Percentiles rank a stretch among this genome's conserved stretches.
These are phyloP conservation scores for Mycena metata DNA, from an alignment of 768 basidiomycete species.

Conservation along the genomic window DNA sequence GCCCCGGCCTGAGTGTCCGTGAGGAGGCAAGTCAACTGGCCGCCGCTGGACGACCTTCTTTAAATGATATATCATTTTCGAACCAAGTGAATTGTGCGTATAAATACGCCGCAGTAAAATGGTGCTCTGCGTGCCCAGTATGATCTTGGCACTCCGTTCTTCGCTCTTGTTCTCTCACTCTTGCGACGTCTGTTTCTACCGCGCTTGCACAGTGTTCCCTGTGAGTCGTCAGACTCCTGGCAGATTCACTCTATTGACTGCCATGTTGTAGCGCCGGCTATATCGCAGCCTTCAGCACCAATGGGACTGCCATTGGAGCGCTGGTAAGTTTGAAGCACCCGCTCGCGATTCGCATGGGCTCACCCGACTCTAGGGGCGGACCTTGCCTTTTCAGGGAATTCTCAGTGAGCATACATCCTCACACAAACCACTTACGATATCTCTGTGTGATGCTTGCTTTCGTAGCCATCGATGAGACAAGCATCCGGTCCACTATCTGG, in stretches of 20 bases:
- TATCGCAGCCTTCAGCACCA: slow-evolving; percentile 18
- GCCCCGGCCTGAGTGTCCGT: no score
- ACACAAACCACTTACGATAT: slow-evolving; percentile 3
- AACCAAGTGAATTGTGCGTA: neutral
- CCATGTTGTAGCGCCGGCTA: slow-evolving; percentile 16
- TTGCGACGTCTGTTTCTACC: slow-evolving; percentile 10
- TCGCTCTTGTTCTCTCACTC: slow-evolving; percentile 15
- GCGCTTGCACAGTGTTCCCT: slow-evolving; percentile 21
- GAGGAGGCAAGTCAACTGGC: no score
- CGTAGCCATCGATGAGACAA: slow-evolving; percentile 13
- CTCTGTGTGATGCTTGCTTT: neutral
- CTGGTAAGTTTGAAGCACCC: slow-evolving; percentile 11
- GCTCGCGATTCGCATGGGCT: slow-evolving; percentile 10
- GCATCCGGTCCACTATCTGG: slow-evolving; percentile 9
- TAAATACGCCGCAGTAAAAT: slow-evolving; percentile 3
- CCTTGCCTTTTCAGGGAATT: slow-evolving; percentile 16
- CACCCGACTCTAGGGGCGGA: slow-evolving; percentile 14
- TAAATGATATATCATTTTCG: slow-evolving; percentile 14
- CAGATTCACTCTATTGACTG: slow-evolving; percentile 5
- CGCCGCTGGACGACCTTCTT: neutral
- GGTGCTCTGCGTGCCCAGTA: slow-evolving; percentile 5
- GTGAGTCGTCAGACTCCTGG: neutral
- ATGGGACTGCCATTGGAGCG: slow-evolving; percentile 13
- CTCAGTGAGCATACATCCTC: slow-evolving; percentile 16
- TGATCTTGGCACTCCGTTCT: neutral